Conservation (phyloP, 202 grass and related monocot genomes). For the Thinopyrum obtusiflorum region DNA sequence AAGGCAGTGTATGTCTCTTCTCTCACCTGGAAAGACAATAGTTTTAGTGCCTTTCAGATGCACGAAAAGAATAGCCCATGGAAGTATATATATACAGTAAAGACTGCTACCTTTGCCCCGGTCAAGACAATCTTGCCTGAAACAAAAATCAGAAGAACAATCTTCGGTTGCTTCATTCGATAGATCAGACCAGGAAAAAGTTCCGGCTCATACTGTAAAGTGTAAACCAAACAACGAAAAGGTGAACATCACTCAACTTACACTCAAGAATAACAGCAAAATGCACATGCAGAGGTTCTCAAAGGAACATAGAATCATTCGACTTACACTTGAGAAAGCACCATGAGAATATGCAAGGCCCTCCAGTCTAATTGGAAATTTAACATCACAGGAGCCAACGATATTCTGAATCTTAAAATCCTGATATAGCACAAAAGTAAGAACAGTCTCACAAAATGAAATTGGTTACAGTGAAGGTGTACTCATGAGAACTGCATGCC, state of each 20-base stretch:
- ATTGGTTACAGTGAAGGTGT: not conserved
- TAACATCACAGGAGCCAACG: slow-evolving; percentile 86
- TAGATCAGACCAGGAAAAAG: slow-evolving; percentile 96
- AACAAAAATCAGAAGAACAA: slow-evolving; percentile 95
- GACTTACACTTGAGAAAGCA: slow-evolving; percentile 87
- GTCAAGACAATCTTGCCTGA: slow-evolving; percentile 98
- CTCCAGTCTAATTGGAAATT: slow-evolving; percentile 97
- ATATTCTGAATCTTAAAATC: slow-evolving; percentile 99
- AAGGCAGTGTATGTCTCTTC: slow-evolving; percentile 97
- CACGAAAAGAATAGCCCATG: not conserved
- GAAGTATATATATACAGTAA: not conserved
- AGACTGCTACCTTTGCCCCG: slow-evolving; percentile 68
- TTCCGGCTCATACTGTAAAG: slow-evolving; percentile 88
- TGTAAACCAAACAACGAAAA: slow-evolving; percentile 12
- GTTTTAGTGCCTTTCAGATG: not conserved
- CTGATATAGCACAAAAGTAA: slow-evolving; percentile 31
- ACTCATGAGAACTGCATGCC: not conserved
- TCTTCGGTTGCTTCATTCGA: slow-evolving; percentile 93
- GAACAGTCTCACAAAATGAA: not conserved
- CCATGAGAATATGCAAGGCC: slow-evolving; percentile 92
- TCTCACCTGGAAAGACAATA: slow-evolving; percentile 65
- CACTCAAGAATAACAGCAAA: not conserved
- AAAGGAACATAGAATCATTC: slow-evolving; percentile 25
- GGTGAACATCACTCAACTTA: not conserved
- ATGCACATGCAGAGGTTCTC: not conserved